phyloP scores from a whole-genome alignment of 306 rosid species.

The Cercis canadensis region DNA sequence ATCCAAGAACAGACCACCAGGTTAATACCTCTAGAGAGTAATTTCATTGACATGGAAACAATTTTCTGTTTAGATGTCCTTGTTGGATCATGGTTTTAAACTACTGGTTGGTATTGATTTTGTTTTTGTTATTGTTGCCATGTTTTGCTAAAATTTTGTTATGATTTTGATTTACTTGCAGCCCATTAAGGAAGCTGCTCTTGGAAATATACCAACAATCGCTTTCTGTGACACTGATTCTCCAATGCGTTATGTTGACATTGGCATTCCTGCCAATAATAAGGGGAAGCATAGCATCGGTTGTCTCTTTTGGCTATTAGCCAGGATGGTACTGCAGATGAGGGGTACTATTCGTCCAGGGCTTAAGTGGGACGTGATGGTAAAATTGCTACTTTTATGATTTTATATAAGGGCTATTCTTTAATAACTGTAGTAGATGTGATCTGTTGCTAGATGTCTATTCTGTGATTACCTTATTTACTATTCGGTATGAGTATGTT shows the following conservation, averaged over 20 bases:
- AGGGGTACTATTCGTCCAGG: constrained; percentile 75
- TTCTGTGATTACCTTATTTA: neutral
- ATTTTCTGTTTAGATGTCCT: neutral
- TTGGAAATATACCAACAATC: constrained; percentile 84
- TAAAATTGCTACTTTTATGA: constrained; percentile 32
- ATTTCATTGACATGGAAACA: too few species aligned
- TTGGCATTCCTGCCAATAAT: constrained; percentile 89
- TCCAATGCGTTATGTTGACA: constrained; percentile 79
- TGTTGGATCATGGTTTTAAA: neutral
- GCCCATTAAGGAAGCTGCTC: constrained; percentile 89
- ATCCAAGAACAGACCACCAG: constrained; percentile 88
- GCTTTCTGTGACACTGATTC: constrained; percentile 92
- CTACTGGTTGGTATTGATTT: neutral
- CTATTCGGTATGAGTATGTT: neutral
- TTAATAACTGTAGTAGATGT: neutral
- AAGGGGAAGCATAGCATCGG: constrained; percentile 92
- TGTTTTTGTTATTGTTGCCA: neutral
- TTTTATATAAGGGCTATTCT: neutral
- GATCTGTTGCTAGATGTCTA: constrained; percentile 2
- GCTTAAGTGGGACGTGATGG: constrained; percentile 86
- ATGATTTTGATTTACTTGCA: constrained; percentile 41
- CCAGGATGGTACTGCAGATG: constrained; percentile 90
- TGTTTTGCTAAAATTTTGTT: neutral
- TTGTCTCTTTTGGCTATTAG: constrained; percentile 83
- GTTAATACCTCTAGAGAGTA: constrained; percentile 39